Base-by-base conservation (phyloP, 768 basidiomycete species). In the Dacryopinax primogenitus region DNA sequence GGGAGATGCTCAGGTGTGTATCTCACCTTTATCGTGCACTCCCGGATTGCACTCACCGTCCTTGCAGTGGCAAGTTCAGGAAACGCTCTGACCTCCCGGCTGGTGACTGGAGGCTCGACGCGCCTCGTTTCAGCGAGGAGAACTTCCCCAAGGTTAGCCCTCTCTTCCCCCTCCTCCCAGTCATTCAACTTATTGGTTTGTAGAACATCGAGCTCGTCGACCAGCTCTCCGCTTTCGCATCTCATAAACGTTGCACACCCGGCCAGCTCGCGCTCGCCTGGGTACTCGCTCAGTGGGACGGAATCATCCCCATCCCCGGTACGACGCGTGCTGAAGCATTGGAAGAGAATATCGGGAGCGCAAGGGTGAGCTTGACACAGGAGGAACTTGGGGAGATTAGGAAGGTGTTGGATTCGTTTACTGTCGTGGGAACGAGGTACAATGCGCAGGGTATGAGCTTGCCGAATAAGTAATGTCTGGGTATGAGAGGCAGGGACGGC, bases 1-100 rank as follows among this genome's bases (percentile, higher is more conserved):
- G 75, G 47, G 78, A 78, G 15, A 70, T 78, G 18, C 64, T 78
- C 23, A 76, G 71, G n/a, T n/a, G n/a, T n/a, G n/a, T n/a, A n/a
- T 16, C 75, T 74, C 4, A 69, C 62, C 68, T 70, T 21, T 68
- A 67, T 26, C 39, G 36, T 23, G 39, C 32, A n/a, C n/a, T n/a
- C n/a, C n/a, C n/a, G n/a, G n/a, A n/a, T n/a, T n/a, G n/a, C n/a
- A n/a, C n/a, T n/a, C n/a, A n/a, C n/a, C n/a, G n/a, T n/a, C n/a
- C n/a, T n/a, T n/a, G n/a, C 21, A 34, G 12, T 11, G 28, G 34
- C 30, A 37, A 26, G 34, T 69, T 63, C 63, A 47, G 64, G 41
- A 66, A 67, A 23, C 69, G 66, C 0, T 70, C 67, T 21, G 75
- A 75, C 58, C 70, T 77, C 51, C 65, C 68, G 1, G 70, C 68